These are phyloP conservation scores for Picea mariana DNA, from an alignment of 83 land plant species.

Conservation along the genomic window DNA sequence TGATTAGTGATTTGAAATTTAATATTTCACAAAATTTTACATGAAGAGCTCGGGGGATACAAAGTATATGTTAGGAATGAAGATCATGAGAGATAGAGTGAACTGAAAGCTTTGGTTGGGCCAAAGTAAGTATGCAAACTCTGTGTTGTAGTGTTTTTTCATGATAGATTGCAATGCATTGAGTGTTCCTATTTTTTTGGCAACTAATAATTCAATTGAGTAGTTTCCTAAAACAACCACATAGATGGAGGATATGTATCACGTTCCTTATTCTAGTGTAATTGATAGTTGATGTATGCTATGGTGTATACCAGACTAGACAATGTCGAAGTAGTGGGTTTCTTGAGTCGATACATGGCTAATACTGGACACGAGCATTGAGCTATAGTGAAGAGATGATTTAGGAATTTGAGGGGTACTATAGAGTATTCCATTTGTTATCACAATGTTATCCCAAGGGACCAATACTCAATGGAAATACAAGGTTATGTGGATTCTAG, in stretches of 20 bases:
- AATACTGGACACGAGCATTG: too few relatives aligned
- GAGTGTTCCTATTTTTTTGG: too few relatives aligned
- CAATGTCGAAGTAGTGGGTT: neutral
- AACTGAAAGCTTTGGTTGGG: neutral
- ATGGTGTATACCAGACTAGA: neutral
- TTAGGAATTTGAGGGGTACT: too few relatives aligned
- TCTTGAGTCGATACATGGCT: too few relatives aligned
- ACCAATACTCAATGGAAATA: too few relatives aligned
- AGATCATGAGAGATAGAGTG: neutral
- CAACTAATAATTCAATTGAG: neutral
- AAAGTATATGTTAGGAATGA: neutral
- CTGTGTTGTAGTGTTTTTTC: neutral
- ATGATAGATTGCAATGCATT: too few relatives aligned
- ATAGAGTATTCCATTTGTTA: too few relatives aligned
- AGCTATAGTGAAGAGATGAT: too few relatives aligned
- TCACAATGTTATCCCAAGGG: too few relatives aligned
- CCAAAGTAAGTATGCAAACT: neutral
- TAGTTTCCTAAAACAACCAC: neutral
- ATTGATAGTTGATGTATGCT: neutral
- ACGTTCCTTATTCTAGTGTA: too few relatives aligned
- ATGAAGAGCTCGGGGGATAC: neutral
- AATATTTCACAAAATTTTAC: neutral
- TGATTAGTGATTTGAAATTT: neutral
- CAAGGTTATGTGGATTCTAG: too few relatives aligned
- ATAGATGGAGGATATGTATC: neutral